These are phyloP conservation scores for Talaromyces nanjingensis DNA, from an alignment of 495 filamentous ascomycete genomes.

Conservation along the genomic window DNA sequence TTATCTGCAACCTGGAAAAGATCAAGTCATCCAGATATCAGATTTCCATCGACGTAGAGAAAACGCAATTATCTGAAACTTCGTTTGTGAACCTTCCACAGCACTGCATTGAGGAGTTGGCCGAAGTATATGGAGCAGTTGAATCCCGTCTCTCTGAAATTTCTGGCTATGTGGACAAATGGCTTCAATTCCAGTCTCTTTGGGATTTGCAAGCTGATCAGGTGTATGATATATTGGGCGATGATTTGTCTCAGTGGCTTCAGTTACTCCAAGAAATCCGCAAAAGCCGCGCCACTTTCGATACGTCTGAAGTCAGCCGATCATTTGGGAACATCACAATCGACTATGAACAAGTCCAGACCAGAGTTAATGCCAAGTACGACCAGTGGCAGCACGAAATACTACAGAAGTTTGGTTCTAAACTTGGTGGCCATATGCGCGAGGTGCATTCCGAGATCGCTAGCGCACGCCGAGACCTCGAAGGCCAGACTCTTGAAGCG, in stretches of 20 bases:
- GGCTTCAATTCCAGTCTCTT: constrained; percentile 96
- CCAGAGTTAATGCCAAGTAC: constrained; percentile 96
- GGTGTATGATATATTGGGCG: constrained; percentile 85
- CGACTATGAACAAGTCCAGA: constrained; percentile 97
- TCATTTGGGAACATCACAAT: constrained; percentile 90
- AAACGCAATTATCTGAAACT: constrained; percentile 52
- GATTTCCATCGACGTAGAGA: constrained; percentile 64
- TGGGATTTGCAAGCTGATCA: constrained; percentile 97
- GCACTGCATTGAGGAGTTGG: constrained; percentile 68
- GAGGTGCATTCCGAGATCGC: constrained; percentile 86
- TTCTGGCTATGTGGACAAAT: constrained; percentile 83
- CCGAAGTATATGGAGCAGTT: constrained; percentile 69
- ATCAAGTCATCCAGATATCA: constrained; percentile 94
- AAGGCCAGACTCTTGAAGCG: constrained; percentile 82
- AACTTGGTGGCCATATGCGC: constrained; percentile 82
- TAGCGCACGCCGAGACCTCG: constrained; percentile 78
- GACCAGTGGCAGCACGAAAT: constrained; percentile 99
- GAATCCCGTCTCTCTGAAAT: constrained; percentile 73
- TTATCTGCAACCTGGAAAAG: constrained; percentile 84
- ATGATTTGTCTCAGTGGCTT: constrained; percentile 85
- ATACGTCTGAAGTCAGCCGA: constrained; percentile 85
- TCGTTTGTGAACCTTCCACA: constrained; percentile 83
- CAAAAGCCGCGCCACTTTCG: constrained; percentile 87
- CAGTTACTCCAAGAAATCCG: constrained; percentile 92
- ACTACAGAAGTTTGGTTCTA: constrained; percentile 78